Percentiles rank a stretch among this genome's conserved stretches.
These are phyloP conservation scores for Coccomyxa subellipsoidea DNA, from an alignment of 163 green algal species.

Conservation along the genomic window DNA sequence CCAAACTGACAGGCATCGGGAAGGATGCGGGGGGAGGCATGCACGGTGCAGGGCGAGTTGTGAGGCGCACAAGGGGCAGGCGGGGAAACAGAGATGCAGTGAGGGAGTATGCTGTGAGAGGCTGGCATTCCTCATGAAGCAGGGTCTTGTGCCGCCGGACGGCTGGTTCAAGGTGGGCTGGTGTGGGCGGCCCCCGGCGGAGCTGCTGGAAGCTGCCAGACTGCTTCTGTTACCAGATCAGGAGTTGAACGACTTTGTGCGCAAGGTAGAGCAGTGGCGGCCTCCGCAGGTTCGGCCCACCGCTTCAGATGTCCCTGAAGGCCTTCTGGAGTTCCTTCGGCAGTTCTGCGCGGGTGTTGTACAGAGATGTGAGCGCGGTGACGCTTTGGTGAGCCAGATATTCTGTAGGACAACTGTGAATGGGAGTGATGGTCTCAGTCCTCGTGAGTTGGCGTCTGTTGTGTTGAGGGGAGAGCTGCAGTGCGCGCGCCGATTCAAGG, in stretches of 20 bases:
- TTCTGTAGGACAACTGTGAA: background rate
- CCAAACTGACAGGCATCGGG: background rate
- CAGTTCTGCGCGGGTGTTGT: background rate
- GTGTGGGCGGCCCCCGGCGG: too few species aligned
- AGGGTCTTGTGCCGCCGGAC: background rate
- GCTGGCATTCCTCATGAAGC: background rate
- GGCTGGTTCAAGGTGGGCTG: background rate
- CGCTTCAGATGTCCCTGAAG: background rate
- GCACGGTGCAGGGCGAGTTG: background rate
- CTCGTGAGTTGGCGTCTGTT: background rate
- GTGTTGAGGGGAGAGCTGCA: background rate
- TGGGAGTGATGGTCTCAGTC: background rate
- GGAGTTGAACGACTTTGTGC: background rate
- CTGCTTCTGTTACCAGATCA: background rate
- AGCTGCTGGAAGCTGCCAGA: background rate
- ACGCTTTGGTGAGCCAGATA: background rate
- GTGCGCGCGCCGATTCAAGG: background rate
- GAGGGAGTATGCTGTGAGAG: background rate
- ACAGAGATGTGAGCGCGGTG: background rate
- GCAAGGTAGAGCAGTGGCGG: background rate
- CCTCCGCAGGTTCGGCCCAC: background rate
- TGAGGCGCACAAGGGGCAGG: background rate
- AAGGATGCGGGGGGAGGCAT: background rate
- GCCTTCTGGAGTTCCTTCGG: background rate
- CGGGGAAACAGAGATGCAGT: too few species aligned